Conservation (phyloP, 2,329 filamentous ascomycete species). For the Moelleriella libera region DNA sequence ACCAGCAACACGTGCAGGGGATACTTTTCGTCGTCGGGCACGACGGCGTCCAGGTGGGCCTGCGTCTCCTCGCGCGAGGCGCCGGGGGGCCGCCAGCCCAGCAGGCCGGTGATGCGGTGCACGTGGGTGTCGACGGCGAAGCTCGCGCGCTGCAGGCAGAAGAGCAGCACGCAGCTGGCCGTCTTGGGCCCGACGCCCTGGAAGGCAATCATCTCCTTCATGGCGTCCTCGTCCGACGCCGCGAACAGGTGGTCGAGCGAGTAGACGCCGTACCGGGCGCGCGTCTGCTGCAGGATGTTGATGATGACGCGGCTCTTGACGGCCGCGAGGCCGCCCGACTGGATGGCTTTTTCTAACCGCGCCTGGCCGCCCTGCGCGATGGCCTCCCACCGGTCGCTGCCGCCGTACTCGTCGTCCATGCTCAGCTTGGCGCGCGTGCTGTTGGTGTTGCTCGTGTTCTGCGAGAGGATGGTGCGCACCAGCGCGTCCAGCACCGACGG, state of each 20-base stretch:
- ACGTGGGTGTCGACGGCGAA: slow-evolving; percentile 42
- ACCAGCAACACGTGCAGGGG: slow-evolving; percentile 34
- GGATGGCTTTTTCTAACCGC: slow-evolving; percentile 45
- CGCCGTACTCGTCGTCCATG: slow-evolving; percentile 29
- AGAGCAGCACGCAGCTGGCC: slow-evolving; percentile 36
- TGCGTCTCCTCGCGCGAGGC: slow-evolving; percentile 30
- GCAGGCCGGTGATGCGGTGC: slow-evolving; percentile 29
- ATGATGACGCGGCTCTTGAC: slow-evolving; percentile 65
- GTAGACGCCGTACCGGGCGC: slow-evolving; percentile 25
- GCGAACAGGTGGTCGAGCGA: slow-evolving; percentile 34
- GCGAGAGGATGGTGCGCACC: slow-evolving; percentile 35
- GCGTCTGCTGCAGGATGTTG: slow-evolving; percentile 50
- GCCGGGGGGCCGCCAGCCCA: slow-evolving; percentile 31
- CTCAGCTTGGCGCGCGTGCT: slow-evolving; percentile 44
- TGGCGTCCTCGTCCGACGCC: slow-evolving; percentile 28
- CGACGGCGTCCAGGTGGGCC: slow-evolving; percentile 31
- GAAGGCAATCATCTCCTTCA: slow-evolving; percentile 34
- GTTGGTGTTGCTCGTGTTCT: slow-evolving; percentile 36
- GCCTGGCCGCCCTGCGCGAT: slow-evolving; percentile 24
- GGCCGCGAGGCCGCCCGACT: slow-evolving; percentile 54
- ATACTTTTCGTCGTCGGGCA: slow-evolving; percentile 35
- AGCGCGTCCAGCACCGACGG: slow-evolving; percentile 37
- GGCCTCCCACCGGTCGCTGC: slow-evolving; percentile 26
- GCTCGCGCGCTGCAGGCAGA: slow-evolving; percentile 30
- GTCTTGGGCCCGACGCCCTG: slow-evolving; percentile 40